phyloP scores from a whole-genome alignment of 768 basidiomycete genomes.

The Dendrothele bispora region DNA sequence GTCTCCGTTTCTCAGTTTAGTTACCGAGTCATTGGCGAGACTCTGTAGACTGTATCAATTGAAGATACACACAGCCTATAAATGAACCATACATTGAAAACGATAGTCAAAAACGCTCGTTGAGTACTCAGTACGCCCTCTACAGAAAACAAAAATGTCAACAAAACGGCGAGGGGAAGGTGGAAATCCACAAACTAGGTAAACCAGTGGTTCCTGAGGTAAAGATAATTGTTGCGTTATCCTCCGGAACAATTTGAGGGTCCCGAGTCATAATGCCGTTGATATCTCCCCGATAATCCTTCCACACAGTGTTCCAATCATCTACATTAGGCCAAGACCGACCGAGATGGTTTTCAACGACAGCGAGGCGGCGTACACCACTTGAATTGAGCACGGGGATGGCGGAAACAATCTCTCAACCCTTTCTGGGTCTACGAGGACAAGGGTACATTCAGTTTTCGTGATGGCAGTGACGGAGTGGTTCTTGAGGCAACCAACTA shows the following conservation, averaged over 20 bases:
- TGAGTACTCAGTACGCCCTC: slow-evolving; percentile 59
- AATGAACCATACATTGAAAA: slow-evolving; percentile 37
- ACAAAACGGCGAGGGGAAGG: not conserved
- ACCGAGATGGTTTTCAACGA: slow-evolving; percentile 41
- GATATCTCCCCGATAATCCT: slow-evolving; percentile 23
- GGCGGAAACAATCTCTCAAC: slow-evolving; percentile 33
- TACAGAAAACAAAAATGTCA: slow-evolving; percentile 14
- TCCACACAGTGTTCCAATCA: slow-evolving; percentile 34
- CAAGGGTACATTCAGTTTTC: slow-evolving; percentile 39
- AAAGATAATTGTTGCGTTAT: slow-evolving; percentile 51
- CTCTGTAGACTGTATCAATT: not conserved
- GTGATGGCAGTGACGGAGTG: slow-evolving; percentile 45
- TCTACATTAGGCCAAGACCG: slow-evolving; percentile 43
- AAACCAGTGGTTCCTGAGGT: slow-evolving; percentile 43
- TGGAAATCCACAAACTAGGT: slow-evolving; percentile 5
- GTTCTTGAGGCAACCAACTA: slow-evolving; percentile 43
- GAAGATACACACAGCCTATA: not conserved
- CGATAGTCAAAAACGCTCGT: slow-evolving; percentile 46
- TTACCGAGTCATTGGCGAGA: not conserved
- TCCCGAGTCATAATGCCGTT: slow-evolving; percentile 29
- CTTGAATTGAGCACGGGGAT: slow-evolving; percentile 26
- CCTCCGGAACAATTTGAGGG: slow-evolving; percentile 39
- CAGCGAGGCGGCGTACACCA: slow-evolving; percentile 37
- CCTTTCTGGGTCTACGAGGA: slow-evolving; percentile 49
- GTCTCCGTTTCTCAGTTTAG: not conserved